Conservation (phyloP, 805 yeast genomes). For the Metschnikowia similis region DNA sequence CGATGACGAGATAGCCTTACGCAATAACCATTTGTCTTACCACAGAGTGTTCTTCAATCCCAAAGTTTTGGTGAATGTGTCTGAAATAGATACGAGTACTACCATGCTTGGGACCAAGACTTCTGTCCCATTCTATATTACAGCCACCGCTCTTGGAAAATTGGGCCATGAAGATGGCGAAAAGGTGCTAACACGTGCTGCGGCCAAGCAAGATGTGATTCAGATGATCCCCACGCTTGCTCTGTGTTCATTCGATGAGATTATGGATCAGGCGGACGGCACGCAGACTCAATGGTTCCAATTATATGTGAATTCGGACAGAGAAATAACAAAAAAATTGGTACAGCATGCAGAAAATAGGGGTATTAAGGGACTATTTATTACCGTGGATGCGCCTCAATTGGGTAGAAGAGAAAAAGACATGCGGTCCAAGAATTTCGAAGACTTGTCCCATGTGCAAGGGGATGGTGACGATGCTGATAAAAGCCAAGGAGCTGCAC, state of each 20-base stretch:
- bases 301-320: slow-evolving; percentile 41
- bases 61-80: slow-evolving; percentile 33
- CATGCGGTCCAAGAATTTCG: slow-evolving; percentile 49
- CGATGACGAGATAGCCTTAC: slow-evolving; percentile 45
- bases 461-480: slow-evolving; percentile 51
- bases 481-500: slow-evolving; percentile 74
- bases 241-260: slow-evolving; percentile 39
- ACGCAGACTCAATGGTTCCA: slow-evolving; percentile 45
- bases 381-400: slow-evolving; percentile 54
- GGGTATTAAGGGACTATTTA: slow-evolving; percentile 44
- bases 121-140: slow-evolving; percentile 44
- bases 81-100: slow-evolving; percentile 25
- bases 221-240: slow-evolving; percentile 48
- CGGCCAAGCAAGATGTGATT: slow-evolving; percentile 36
- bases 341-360: slow-evolving; percentile 36
- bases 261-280: slow-evolving; percentile 30
- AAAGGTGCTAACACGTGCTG: slow-evolving; percentile 36
- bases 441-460: slow-evolving; percentile 23
- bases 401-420: slow-evolving; percentile 83
- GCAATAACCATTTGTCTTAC: slow-evolving; percentile 42
- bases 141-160: slow-evolving; percentile 45
- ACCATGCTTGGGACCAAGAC: slow-evolving; percentile 30
- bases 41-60: slow-evolving; percentile 44
- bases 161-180: slow-evolving; percentile 46
- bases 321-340: slow-evolving; percentile 25